Base-by-base conservation (phyloP, 345 rosid species). In the Eucalyptus curtisii region DNA sequence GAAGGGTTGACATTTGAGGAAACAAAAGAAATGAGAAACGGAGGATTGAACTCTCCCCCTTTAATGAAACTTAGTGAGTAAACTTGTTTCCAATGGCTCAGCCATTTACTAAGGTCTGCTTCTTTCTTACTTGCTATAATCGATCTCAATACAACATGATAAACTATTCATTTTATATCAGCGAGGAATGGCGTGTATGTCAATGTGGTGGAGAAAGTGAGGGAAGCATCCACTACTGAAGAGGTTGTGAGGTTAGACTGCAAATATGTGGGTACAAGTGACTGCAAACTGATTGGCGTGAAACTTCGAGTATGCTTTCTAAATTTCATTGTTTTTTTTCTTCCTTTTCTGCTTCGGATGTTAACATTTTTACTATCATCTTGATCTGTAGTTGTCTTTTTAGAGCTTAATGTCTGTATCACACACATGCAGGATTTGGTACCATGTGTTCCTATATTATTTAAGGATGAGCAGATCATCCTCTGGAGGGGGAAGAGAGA, bases 101-200 rank as follows among this genome's bases (percentile, higher is more conserved):
- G 79, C 40, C 45, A 48, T 33, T 87, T 68, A 10, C 7, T 64
- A 0, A 4, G 49, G 20, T 33, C 24, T n/a, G 13, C 27, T 86
- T 89, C 33, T 61, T 64, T 49, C 42, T 48, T 37, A 22, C 31
- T 42, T 45, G 27, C 30, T 61, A 55, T 47, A 45, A 37, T 31
- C 13, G 13, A 57, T 31, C 59, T 86, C 13, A 22, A 33, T 50
- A 50, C 4, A 10, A 15, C 25, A 9, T 11, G 24, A 48, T 49
- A 8, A 22, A 12, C 64, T 33, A 22, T 33, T 33, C n/a, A n/a
- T 89, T 81, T 86, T 47, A 91, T 84, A 88, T 88, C 92, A 97
- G 98, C 96, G 49, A 95, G 99, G 93, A 97, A 96, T 90, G 99
- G 99, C 48, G 98, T 96, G 87, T 96, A 96, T 87, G 95, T 94